Evolutionary conservation across 495 filamentous ascomycete genomes (phyloP).

Genomic region (Mycothermus thermophilus): DNA sequence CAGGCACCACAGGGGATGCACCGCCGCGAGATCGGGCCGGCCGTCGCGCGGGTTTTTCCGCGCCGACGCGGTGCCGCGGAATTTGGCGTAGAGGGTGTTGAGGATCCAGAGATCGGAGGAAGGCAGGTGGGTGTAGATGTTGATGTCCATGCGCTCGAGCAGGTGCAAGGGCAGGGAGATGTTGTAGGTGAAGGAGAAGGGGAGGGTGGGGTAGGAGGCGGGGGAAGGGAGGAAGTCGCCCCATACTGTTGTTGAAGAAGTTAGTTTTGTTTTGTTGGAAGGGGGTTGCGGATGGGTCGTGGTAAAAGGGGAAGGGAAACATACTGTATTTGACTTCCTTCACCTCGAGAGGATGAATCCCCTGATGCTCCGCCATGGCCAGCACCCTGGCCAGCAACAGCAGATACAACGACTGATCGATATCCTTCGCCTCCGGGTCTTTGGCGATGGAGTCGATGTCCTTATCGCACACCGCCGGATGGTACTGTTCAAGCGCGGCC

Average conservation of each 20-base stretch:
- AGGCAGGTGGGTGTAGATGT: constrained; percentile 55
- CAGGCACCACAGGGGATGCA: constrained; percentile 42
- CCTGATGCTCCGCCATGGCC: constrained; percentile 75
- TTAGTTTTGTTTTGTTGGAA: background rate
- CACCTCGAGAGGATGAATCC: constrained; percentile 68
- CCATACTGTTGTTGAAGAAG: constrained; percentile 40
- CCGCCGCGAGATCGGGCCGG: constrained; percentile 63
- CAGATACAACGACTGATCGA: constrained; percentile 65
- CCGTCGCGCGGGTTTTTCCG: constrained; percentile 57
- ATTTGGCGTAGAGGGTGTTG: constrained; percentile 87
- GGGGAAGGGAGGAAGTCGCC: constrained; percentile 50
- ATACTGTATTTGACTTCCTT: constrained; percentile 64
- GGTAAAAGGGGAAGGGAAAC: background rate
- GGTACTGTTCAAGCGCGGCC: constrained; percentile 60
- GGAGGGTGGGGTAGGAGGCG: constrained; percentile 54
- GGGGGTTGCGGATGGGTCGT: no score
- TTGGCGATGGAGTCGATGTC: constrained; percentile 72
- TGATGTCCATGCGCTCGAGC: constrained; percentile 79
- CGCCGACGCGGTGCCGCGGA: constrained; percentile 81
- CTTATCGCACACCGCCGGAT: constrained; percentile 72
- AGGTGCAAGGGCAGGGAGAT: constrained; percentile 72
- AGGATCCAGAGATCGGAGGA: constrained; percentile 81
- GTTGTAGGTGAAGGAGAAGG: constrained; percentile 79
- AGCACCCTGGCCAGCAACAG: constrained; percentile 64
- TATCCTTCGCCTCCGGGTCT: constrained; percentile 56